Conservation (phyloP, 2,329 filamentous ascomycete species). For the Pseudogymnoascus sp. region DNA sequence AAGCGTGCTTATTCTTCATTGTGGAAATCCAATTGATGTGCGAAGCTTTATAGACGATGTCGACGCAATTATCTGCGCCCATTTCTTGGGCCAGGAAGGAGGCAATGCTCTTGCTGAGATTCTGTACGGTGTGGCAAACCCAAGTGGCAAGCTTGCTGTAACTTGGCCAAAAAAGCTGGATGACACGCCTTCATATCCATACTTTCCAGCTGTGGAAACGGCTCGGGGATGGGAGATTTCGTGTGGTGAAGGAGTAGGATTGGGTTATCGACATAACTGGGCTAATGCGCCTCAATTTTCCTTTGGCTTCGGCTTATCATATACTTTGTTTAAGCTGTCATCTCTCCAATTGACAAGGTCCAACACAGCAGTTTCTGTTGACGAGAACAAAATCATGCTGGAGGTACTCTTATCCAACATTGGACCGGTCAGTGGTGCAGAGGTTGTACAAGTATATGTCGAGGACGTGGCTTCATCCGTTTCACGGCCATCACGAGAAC, state of each 20-base stretch:
- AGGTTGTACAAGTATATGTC: conserved; percentile 16
- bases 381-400: neutral
- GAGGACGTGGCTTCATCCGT: conserved; percentile 10
- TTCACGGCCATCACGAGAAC: neutral
- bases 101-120: conserved; percentile 69
- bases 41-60: conserved; percentile 37
- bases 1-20: conserved; percentile 17
- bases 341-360: neutral
- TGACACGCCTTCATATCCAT: neutral
- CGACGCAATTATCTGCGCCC: conserved; percentile 51
- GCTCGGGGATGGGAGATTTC: neutral
- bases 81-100: conserved; percentile 51
- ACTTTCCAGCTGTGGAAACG: neutral
- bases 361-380: neutral
- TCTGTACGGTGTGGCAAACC: conserved; percentile 66
- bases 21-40: conserved; percentile 20
- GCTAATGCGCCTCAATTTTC: neutral
- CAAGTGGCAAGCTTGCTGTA: conserved; percentile 41
- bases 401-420: neutral
- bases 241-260: neutral
- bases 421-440: conserved; percentile 7
- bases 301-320: conserved; percentile 10
- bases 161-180: conserved; percentile 44
- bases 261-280: neutral
- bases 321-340: conserved; percentile 3